These are phyloP conservation scores for Mycena vulgaris DNA, from an alignment of 768 basidiomycete species.

Conservation along the genomic window DNA sequence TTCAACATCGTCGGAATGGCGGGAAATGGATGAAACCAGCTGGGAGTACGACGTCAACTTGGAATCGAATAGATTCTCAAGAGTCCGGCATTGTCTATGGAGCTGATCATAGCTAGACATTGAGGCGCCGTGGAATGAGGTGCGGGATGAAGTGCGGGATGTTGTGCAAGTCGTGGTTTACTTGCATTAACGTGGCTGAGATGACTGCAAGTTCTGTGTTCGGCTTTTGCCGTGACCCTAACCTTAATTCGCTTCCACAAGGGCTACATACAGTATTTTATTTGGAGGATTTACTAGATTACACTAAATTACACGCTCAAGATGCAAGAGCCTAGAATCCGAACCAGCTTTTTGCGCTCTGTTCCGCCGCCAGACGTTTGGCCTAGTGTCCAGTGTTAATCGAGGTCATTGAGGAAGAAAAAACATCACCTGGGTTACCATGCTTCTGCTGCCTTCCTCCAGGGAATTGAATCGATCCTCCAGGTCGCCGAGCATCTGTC, in stretches of 20 bases:
- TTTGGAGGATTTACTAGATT: neutral
- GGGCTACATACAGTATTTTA: too few relatives aligned
- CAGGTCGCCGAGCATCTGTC: constrained; percentile 74
- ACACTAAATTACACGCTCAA: constrained; percentile 19
- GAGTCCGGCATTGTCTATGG: constrained; percentile 92
- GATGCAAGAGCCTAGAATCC: constrained; percentile 53
- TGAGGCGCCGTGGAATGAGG: neutral
- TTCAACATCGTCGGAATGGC: constrained; percentile 73
- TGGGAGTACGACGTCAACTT: constrained; percentile 94
- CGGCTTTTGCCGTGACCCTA: neutral
- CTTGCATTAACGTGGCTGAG: too few relatives aligned
- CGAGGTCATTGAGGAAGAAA: neutral
- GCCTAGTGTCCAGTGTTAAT: constrained; percentile 56
- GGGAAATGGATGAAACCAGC: constrained; percentile 78
- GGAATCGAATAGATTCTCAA: constrained; percentile 93
- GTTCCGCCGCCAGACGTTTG: constrained; percentile 73
- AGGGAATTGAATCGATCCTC: constrained; percentile 75
- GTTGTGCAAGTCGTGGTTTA: too few relatives aligned
- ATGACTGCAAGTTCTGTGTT: neutral
- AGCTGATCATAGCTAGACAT: constrained; percentile 92
- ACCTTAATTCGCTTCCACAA: too few relatives aligned
- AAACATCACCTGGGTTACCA: constrained; percentile 71
- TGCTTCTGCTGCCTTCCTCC: constrained; percentile 76
- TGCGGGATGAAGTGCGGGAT: neutral
- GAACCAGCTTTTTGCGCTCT: constrained; percentile 79